Base-by-base conservation (phyloP, 2,329 filamentous ascomycete genomes). In the Huntiella abstrusa region DNA sequence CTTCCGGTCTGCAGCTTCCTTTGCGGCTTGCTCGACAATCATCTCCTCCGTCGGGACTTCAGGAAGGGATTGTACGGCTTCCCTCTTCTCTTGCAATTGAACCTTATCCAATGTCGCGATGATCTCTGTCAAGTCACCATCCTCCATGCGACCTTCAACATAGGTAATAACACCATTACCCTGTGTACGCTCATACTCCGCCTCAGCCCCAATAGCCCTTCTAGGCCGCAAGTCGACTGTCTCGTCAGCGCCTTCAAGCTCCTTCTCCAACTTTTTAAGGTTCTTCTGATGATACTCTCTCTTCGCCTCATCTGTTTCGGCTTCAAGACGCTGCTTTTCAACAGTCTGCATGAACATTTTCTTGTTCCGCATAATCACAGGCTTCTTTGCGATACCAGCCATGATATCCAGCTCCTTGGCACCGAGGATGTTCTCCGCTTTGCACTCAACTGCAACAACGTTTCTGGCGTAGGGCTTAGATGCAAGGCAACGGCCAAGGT, bases 401-500 rank as follows among this genome's bases (percentile, higher is more conserved):
- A 77, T 65, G n/a, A 91, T 67, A 62, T 98, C 91, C 57, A 92
- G 83, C 12, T 73, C 74, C 59, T 77, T 83, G 4, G 91, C 88
- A 6, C 85, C 85, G 16, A 74, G 73, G 51, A 96, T 92, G 56
- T 95, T 95, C 54, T 81, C 76, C 55, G 83, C 78, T 52, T 79
- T 77, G 49, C 85, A 83, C 62, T 98, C 91, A 33, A 98, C 85
- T 1, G 88, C 91, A 46, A 96, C 77, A 38, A 96, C 81, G 53
- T 86, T 76, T 55, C 79, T 77, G 56, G 87, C 83, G 63, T 93
- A 94, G 1, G 87, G 86, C 46, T 78, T 70, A 51, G 80, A 85
- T 11, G 88, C 88, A 49, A 98, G 67, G 1, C 84, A 82, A 40
- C 91, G 73, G 1, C 91, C 88, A 3, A 98, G 75, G 57, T 98